Evolutionary conservation across 305 asterid species (phyloP), one percentile per base, ranked within the genome.

Genomic region (Fraxinus xanthoxyloides): DNA sequence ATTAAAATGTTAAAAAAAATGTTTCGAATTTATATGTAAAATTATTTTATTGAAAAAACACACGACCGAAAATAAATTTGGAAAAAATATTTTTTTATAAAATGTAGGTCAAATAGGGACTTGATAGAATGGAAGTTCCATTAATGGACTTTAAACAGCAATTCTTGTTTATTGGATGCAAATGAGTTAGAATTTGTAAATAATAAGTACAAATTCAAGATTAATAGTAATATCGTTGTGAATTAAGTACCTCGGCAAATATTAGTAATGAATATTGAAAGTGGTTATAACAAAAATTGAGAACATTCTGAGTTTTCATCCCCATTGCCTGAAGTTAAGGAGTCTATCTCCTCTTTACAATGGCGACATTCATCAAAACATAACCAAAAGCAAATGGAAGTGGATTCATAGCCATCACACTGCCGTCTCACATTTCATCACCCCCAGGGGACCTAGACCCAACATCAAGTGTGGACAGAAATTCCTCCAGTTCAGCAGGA

Each of bases 81-180:
- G 4, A 8, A 38, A 38, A 38, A 7, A 40, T 9, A 40, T 40
- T 10, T 38, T 1, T 8, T 40, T 40, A 40, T 9, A 40, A 40
- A 10, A 40, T 0, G 51, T 12, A 40, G 51, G 51, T 17, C 1
- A 10, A 40, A 40, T 17, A 10, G 51, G 48, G 97, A 61, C 98
- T 97, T 7, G 98, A 91, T 36, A 95, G 81, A 85, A 92, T 93
- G 85, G 6, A 19, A 32, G 77, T 5, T 75, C 88, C 90, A 85
- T 85, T 5, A 31, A 23, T 28, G 79, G 46, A 7, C 13, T 0
- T 21, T 23, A 19, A 59, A 59, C 13, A 59, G 15, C 24, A 21
- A 59, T 2, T 81, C n/a, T 10, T 48, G 36, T 40, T 78, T 61
- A 24, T 24, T 35, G 1, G 32, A 61, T 8, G 5, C 30, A 63